Base-by-base conservation (phyloP, 1,139 yeast genomes). In the Yamadazyma kanchanaburiensis region DNA sequence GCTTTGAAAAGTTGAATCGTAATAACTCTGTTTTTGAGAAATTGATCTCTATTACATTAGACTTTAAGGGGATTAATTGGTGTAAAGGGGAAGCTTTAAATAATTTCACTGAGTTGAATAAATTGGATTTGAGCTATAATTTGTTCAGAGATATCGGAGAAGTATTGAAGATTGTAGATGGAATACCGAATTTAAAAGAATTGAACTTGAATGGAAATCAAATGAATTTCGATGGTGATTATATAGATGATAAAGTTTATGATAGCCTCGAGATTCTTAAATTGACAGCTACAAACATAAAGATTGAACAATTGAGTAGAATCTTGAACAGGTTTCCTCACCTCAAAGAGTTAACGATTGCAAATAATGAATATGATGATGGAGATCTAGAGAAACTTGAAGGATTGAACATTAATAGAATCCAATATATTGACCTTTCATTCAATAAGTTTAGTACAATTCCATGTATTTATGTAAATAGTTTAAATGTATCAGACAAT, bases 191-290 rank as follows among this genome's bases (percentile, higher is more conserved):
- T 0, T 43, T 87, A 6, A 39, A 45, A n/a, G 52, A 54, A 2
- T 46, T 87, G 28, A 66, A 71, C 29, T 47, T 86, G 30, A 79
- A 78, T 35, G 91, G 94, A 0, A 85, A 85, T 47, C 53, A 78
- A 30, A 18, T 18, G 20, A 18, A 10, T 7, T 18, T 8, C 20
- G 20, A 18, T 8, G 20, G 9, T 18, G 9, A 7, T 8, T 8
- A 18, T 8, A 10, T 10, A 7, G 20, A 18, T 7, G 20, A 18
- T 18, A 18, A 8, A 8, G 10, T 7, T 8, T 10, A 18, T 7
- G 10, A 58, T 2, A 27, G 45, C 2, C 29, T 47, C 1, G 35
- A 34, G 1, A 41, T 53, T 2, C 34, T 77, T 3, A 37, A 40
- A 2, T 25, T 42, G 3, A 56, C 77, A 0, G 48, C 55, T 3